phyloP scores from a whole-genome alignment of 2,329 filamentous ascomycete species.

The Fusarium decemcellulare region DNA sequence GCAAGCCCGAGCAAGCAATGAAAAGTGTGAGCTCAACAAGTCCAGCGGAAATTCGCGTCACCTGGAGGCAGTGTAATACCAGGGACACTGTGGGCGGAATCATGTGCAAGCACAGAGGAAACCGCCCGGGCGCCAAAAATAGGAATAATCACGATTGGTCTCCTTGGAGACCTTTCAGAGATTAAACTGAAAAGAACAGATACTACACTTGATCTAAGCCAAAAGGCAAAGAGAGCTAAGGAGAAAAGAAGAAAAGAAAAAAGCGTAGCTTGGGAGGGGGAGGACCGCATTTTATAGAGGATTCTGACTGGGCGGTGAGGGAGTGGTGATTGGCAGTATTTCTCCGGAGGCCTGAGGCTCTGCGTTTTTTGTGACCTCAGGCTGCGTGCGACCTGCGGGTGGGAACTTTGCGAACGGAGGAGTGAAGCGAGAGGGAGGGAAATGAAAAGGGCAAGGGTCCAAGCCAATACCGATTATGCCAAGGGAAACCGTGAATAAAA shows the following conservation, averaged over 20 bases:
- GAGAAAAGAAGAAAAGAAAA: constrained; percentile 51
- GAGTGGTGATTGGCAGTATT: constrained; percentile 46
- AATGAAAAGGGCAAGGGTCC: too few species aligned
- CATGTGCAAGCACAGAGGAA: constrained; percentile 56
- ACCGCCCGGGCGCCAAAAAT: constrained; percentile 62
- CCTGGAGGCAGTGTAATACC: constrained; percentile 60
- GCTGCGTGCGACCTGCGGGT: too few species aligned
- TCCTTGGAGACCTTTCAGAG: constrained; percentile 86
- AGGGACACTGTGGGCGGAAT: constrained; percentile 55
- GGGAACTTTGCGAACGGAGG: too few species aligned
- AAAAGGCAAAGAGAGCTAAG: constrained; percentile 67
- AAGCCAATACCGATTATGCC: too few species aligned
- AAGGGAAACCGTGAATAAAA: too few species aligned
- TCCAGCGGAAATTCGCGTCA: constrained; percentile 50
- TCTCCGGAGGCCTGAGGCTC: not conserved
- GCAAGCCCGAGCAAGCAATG: constrained; percentile 53
- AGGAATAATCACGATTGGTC: constrained; percentile 84
- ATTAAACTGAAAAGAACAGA: constrained; percentile 99
- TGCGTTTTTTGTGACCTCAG: not conserved
- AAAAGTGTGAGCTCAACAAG: constrained; percentile 47
- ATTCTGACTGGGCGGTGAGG: constrained; percentile 44
- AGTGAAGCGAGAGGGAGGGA: too few species aligned
- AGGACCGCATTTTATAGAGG: constrained; percentile 40
- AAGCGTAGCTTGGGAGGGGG: constrained; percentile 23
- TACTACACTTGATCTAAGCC: constrained; percentile 96